Base-by-base conservation (phyloP, 805 yeast genomes). In the Priceomyces carsonii region DNA sequence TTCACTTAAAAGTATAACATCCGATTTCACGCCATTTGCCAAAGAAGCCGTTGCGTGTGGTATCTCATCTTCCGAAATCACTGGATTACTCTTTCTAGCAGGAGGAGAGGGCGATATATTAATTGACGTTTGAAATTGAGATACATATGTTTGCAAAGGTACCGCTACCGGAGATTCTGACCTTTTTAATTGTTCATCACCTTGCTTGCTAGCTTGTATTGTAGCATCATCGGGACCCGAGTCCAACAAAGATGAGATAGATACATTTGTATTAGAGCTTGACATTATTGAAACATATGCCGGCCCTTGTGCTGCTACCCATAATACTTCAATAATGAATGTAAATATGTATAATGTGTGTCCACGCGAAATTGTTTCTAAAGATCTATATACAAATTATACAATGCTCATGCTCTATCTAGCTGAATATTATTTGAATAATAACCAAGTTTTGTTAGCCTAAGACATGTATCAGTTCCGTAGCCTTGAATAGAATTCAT, bases 401-500 rank as follows among this genome's bases (percentile, higher is more conserved):
- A n/a, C n/a, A n/a, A n/a, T n/a, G n/a, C n/a, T n/a, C 54, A 80
- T 2, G 90, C 95, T 47, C 83, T 78, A 51, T 86, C 95, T 29
- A 87, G 60, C 51, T 82, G 87, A 26, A 77, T 63, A 41, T 73
- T 77, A 38, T 77, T 82, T 18, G 77, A 73, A 45, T 77, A 73
- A 33, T 74, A 69, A 27, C 96, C 96, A 38, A 88, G 71, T 55
- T 87, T 85, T 19, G 89, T 83, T 40, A 91, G 64, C 20, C 83
- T 79, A 51, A 93, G 63, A 40, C 83, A 82, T 0, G 91, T 89
- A 53, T 91, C 99, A 23, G 93, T 80, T 2, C 99, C 99, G 48
- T 83, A 87, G 2, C 96, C 97, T 40, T 88, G 91, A 33, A 91
- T 65, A 0, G 95, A 82, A 47, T 82, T 82, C 73, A 91, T 77